Evolutionary conservation across 148 eudicot species (phyloP), one percentile per base, ranked within the genome.

Genomic region (Drosera capensis): DNA sequence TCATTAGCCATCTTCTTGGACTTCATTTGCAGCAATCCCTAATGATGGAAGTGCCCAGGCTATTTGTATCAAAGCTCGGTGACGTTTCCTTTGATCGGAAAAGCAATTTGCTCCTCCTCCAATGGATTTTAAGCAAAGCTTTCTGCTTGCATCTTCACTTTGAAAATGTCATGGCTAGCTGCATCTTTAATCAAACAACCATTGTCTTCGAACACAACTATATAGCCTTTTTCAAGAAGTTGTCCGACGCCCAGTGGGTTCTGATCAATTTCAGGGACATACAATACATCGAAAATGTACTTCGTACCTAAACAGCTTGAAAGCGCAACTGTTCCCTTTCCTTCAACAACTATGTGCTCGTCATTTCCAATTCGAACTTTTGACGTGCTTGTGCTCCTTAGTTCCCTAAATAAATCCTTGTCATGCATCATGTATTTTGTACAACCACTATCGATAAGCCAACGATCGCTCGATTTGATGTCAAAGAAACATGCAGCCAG

Each of bases 221-320:
- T 8, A 48, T 55, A 23, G 8, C 25, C 39, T 7, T 48, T 38
- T 26, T 57, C 61, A 2, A 57, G 1, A 20, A 31, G 0, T 14
- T 41, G 63, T 8, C 56, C 41, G 14, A 49, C 56, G 51, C 64
- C 51, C 2, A 50, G 21, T 13, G 51, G 17, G 45, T 29, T 59
- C 35, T 59, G 55, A 5, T 43, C 7, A 14, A 59, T 2, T 15
- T 43, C 34, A 20, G 51, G 57, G 1, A 59, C 46, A 17, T 28
- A 43, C 8, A 50, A 36, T 5, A 59, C 57, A 59, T 59, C 45
- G 14, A 1, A 8, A 7, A 59, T 51, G 3, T 21, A 23, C 23
- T 51, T 51, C 1, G n/a, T 30, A 21, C 51, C 51, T 14, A 7
- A 8, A 1, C 7, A 3, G 19, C 25, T 15, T n/a, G 25, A 42